phyloP scores from a whole-genome alignment of 1,139 yeast genomes.

The Protomyces pachydermus region DNA sequence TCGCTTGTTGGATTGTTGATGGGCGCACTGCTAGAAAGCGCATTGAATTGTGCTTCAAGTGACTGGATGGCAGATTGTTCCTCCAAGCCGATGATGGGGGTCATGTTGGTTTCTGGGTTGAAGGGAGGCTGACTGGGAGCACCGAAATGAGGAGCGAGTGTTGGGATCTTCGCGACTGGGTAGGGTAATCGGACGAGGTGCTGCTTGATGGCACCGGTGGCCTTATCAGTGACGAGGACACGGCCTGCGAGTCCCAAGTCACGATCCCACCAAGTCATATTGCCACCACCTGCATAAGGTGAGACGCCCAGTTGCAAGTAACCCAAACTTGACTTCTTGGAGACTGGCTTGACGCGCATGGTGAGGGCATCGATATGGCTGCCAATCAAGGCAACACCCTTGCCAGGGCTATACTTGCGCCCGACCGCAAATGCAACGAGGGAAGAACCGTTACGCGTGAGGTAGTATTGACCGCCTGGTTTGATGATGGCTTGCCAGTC shows the following conservation, averaged over 20 bases:
- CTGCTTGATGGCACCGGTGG: constrained; percentile 51
- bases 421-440: constrained; percentile 69
- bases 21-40: not conserved
- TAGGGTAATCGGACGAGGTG: constrained; percentile 71
- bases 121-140: constrained; percentile 73
- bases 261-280: constrained; percentile 85
- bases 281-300: constrained; percentile 82
- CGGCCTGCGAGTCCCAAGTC: constrained; percentile 91
- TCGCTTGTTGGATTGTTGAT: constrained; percentile 44
- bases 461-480: constrained; percentile 62
- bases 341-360: constrained; percentile 64
- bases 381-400: constrained; percentile 78
- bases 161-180: constrained; percentile 86
- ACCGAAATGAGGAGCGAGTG: constrained; percentile 92
- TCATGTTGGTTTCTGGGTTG: constrained; percentile 78
- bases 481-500: constrained; percentile 56
- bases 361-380: constrained; percentile 93
- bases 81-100: constrained; percentile 73
- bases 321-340: constrained; percentile 64
- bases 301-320: constrained; percentile 87
- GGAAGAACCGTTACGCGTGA: constrained; percentile 73
- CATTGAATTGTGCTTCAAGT: constrained; percentile 16
- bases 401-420: constrained; percentile 68
- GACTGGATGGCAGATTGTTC: constrained; percentile 29
- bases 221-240: constrained; percentile 58